Evolutionary conservation across 1,284 basidiomycete species (phyloP), one percentile per base, ranked within the genome.

Genomic region (Pascua guehoae): DNA sequence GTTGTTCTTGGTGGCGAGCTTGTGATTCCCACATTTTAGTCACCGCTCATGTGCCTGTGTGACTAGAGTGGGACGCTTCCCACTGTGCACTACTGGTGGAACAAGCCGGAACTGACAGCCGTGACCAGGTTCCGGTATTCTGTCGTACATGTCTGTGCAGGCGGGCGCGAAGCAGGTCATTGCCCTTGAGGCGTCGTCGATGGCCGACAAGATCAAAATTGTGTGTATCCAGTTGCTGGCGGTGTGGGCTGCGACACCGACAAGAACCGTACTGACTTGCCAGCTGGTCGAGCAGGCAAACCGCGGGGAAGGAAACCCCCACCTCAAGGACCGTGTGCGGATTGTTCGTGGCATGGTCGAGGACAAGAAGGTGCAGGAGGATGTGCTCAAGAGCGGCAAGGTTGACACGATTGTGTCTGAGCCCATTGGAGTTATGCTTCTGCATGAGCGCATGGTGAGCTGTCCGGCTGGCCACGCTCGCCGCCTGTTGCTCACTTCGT

Each of bases 361-460:
- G 59, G 68, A 74, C 52, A 58, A 66, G 41, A 58, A 62, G 12
- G 65, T 73, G 10, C 72, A 77, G 61, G 58, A 62, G 9, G 58
- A 71, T 17, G 73, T 74, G 9, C 56, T 76, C 47, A 18, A 54
- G 41, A 63, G 62, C 40, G 76, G 69, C 24, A 70, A 78, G 63
- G 79, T 81, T 24, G 80, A 81, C 59, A 81, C 80, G 36, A 79
- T 81, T 50, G 74, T 81, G n/a, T 80, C 79, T 4, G 80, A 81
- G 62, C 80, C 80, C 32, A 77, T 81, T 12, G 80, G 80, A 5
- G 79, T 81, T 14, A 74, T 81, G 67, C 66, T 81, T 32, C 70
- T 81, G 12, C 80, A 81, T 58, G 80, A 81, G 62, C 67, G 80
- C 16, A 81, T 81, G 80, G 79, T 79, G 61, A 24, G 73, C 65